phyloP scores from a whole-genome alignment of 2,329 filamentous ascomycete species.

The Coccinonectria pachysandricola region DNA sequence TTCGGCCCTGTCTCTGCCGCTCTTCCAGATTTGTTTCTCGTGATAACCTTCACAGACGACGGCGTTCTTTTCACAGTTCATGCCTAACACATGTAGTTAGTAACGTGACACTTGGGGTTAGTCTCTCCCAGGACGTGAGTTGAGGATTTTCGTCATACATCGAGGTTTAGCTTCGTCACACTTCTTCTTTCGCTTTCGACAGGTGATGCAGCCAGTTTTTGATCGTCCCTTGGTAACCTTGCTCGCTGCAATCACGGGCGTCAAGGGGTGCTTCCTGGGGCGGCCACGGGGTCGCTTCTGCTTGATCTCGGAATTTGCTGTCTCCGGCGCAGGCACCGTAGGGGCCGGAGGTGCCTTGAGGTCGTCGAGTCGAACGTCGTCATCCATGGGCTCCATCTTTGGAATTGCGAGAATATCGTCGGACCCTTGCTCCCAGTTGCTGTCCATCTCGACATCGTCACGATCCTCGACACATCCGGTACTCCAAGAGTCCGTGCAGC shows the following conservation, averaged over 20 bases:
- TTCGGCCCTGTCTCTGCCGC: conserved; percentile 66
- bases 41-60: conserved; percentile 87
- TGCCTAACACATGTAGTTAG: too few species aligned
- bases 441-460: conserved; percentile 30
- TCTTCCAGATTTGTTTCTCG: conserved; percentile 78
- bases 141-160: conserved; percentile 39
- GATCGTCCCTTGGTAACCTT: conserved; percentile 71
- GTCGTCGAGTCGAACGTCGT: conserved; percentile 43
- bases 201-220: conserved; percentile 60
- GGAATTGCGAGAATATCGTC: conserved; percentile 38
- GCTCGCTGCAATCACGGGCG: conserved; percentile 43
- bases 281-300: conserved; percentile 63
- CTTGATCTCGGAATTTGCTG: conserved; percentile 26
- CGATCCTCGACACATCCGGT: conserved; percentile 29
- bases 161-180: conserved; percentile 59
- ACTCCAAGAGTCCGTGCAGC: conserved; percentile 35
- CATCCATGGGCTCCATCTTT: conserved; percentile 48
- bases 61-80: conserved; percentile 89
- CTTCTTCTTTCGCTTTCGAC: conserved; percentile 61
- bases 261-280: conserved; percentile 69
- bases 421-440: conserved; percentile 36
- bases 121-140: too few species aligned
- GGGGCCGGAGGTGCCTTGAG: conserved; percentile 32
- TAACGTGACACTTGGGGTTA: too few species aligned
- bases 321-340: conserved; percentile 9